These are phyloP conservation scores for Tylopilus microsporus DNA, from an alignment of 1,284 basidiomycete genomes.

Conservation along the genomic window DNA sequence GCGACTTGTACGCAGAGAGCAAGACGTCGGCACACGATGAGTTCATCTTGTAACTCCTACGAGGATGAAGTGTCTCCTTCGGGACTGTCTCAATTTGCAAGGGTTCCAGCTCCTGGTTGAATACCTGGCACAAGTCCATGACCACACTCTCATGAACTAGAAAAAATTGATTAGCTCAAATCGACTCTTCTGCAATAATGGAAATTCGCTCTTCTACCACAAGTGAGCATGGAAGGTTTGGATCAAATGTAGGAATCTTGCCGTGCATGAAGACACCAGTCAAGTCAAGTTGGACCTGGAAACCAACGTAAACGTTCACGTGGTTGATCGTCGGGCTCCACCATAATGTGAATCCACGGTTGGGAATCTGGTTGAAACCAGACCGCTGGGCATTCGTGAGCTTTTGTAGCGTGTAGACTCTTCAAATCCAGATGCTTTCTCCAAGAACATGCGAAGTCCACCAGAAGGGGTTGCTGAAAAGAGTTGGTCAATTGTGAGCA, in stretches of 20 bases:
- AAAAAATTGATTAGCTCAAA: conserved; percentile 12
- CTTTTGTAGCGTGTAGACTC: too few species aligned
- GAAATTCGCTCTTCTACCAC: conserved; percentile 90
- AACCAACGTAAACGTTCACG: conserved; percentile 98
- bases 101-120: conserved; percentile 98
- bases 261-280: conserved; percentile 97
- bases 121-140: conserved; percentile 99
- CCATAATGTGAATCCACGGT: conserved; percentile 99
- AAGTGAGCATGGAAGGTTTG: conserved; percentile 99
- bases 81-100: conserved; percentile 99
- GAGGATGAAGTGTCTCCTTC: conserved; percentile 98
- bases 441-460: conserved; percentile 86
- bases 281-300: conserved; percentile 97
- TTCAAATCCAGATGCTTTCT: too few species aligned
- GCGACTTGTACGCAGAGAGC: conserved; percentile 96
- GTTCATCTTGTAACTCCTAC: conserved; percentile 99
- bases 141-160: conserved; percentile 85
- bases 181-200: conserved; percentile 2
- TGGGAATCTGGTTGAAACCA: conserved; percentile 75
- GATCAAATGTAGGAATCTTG: conserved; percentile 96
- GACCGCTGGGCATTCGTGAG: too few species aligned
- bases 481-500: conserved; percentile 4
- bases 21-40: conserved; percentile 93
- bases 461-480: conserved; percentile 85
- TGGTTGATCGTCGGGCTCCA: conserved; percentile 99